A percentile compares a stretch with the other conserved stretches of the same genome.
These are phyloP conservation scores for Myriosclerotinia curreyana DNA, from an alignment of 2,329 filamentous ascomycete genomes.

Conservation along the genomic window DNA sequence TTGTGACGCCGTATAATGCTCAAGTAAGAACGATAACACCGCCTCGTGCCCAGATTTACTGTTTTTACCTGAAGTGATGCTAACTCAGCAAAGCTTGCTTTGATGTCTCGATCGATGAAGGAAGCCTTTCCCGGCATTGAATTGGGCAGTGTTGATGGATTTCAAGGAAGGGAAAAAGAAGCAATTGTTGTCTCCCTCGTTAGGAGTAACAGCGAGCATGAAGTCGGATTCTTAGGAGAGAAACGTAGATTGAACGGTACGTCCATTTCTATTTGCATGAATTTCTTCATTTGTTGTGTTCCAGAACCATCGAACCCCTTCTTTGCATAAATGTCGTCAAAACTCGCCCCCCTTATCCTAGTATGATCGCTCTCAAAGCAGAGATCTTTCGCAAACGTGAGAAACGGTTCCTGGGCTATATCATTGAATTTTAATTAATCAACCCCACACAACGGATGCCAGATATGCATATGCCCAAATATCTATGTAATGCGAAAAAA, in stretches of 20 bases:
- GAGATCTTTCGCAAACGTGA: constrained; percentile 12
- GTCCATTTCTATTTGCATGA: constrained; percentile 36
- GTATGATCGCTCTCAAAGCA: not conserved
- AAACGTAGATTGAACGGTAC: constrained; percentile 88
- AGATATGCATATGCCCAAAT: not conserved
- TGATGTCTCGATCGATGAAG: constrained; percentile 73
- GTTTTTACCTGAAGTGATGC: not conserved
- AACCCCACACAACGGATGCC: constrained; percentile 4
- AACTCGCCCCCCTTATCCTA: not conserved
- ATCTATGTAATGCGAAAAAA: constrained; percentile 11
- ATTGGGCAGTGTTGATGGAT: constrained; percentile 94
- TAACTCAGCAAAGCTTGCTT: constrained; percentile 56
- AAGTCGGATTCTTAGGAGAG: constrained; percentile 91
- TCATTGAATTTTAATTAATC: constrained; percentile 6
- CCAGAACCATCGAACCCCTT: constrained; percentile 7
- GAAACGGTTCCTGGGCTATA: constrained; percentile 11
- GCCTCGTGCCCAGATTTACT: not conserved
- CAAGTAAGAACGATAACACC: constrained; percentile 54
- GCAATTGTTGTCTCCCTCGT: constrained; percentile 92
- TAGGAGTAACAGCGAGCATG: constrained; percentile 78
- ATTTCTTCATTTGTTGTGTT: constrained; percentile 2
- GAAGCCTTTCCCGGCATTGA: constrained; percentile 81
- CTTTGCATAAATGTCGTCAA: constrained; percentile 13
- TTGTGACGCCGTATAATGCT: constrained; percentile 95
- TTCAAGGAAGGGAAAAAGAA: constrained; percentile 96